Conservation (phyloP, 805 yeast genomes). For the Limtongia smithiae region DNA sequence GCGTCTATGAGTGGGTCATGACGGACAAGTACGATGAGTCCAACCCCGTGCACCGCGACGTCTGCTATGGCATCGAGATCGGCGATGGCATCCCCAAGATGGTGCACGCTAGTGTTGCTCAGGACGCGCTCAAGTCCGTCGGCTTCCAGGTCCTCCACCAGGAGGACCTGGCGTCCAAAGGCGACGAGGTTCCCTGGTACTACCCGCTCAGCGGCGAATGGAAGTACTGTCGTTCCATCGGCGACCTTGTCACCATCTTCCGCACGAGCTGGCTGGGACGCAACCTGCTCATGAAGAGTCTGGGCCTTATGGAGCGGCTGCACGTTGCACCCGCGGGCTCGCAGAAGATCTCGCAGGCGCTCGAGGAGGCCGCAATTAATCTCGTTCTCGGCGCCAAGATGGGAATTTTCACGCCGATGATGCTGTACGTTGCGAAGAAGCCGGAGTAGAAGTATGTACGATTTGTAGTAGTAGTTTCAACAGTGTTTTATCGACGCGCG, state of each 20-base stretch:
- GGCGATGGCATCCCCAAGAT: slow-evolving; percentile 99
- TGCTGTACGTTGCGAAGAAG: slow-evolving; percentile 84
- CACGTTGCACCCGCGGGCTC: slow-evolving; percentile 94
- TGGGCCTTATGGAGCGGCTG: slow-evolving; percentile 74
- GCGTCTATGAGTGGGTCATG: slow-evolving; percentile 99
- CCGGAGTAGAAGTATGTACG: slow-evolving; percentile 47
- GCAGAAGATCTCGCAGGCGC: slow-evolving; percentile 80
- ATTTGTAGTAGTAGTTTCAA: no score
- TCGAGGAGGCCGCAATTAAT: slow-evolving; percentile 96
- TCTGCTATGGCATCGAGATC: slow-evolving; percentile 94
- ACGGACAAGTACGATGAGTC: slow-evolving; percentile 86
- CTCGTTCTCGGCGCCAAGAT: slow-evolving; percentile 89
- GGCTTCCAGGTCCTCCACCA: slow-evolving; percentile 80
- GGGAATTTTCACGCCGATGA: slow-evolving; percentile 95
- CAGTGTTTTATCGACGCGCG: no score
- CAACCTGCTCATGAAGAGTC: slow-evolving; percentile 72
- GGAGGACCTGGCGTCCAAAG: slow-evolving; percentile 74
- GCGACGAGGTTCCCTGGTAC: slow-evolving; percentile 93
- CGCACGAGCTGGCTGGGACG: slow-evolving; percentile 89
- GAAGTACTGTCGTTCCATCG: slow-evolving; percentile 74
- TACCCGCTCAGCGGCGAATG: slow-evolving; percentile 94
- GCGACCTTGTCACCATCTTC: slow-evolving; percentile 77
- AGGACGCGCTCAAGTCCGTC: slow-evolving; percentile 74
- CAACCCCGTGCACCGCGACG: slow-evolving; percentile 84
- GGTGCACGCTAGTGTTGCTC: slow-evolving; percentile 82